Evolutionary conservation across 2,329 filamentous ascomycete genomes (phyloP), one percentile per base, ranked within the genome.

Genomic region (Cladosporium sp.): DNA sequence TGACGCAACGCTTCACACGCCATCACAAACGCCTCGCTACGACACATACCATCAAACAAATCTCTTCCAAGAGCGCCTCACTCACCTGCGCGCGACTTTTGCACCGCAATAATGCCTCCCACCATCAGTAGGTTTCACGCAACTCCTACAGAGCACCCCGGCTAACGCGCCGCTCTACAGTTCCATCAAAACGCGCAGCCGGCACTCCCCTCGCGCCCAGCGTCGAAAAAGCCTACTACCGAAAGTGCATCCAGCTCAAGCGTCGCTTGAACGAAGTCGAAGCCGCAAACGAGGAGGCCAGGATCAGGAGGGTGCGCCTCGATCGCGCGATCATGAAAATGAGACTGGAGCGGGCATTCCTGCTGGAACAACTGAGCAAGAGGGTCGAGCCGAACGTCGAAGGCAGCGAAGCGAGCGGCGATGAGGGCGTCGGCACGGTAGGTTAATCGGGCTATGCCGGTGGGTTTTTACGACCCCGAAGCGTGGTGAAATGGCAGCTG

Each of bases 241-340:
- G 88, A 57, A 97, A 98, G 81, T 97, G 92, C 69, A 89, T 96
- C 66, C 87, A 94, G 61, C 80, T 98, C 18, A 94, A 94, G 72
- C 86, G 88, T 61, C 86, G 93, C 54, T 88, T 93, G 56, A 86
- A 84, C 67, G 91, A 96, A 67, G 88, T 97, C 61, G 91, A 97
- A 67, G 84, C 89, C 53, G 85, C 89, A 64, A 96, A 96, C 68
- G 90, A 95, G 61, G 80, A 86, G 51, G 85, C 88, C 40, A 82
- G 88, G 48, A 75, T 88, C 47, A 86, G 89, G 45, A 86, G 95
- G 56, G 76, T 80, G 35, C 85, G 91, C 41, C 81, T 95, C 54
- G 84, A 87, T 68, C 84, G 91, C 56, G 86, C 88, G 62, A 85
- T 96, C 59, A 86, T 94, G 68, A 96, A 97, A 72, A 82, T 94